These are phyloP conservation scores for Globisporangium solare DNA, from an alignment of 352 stramenopile species.

Conservation along the genomic window DNA sequence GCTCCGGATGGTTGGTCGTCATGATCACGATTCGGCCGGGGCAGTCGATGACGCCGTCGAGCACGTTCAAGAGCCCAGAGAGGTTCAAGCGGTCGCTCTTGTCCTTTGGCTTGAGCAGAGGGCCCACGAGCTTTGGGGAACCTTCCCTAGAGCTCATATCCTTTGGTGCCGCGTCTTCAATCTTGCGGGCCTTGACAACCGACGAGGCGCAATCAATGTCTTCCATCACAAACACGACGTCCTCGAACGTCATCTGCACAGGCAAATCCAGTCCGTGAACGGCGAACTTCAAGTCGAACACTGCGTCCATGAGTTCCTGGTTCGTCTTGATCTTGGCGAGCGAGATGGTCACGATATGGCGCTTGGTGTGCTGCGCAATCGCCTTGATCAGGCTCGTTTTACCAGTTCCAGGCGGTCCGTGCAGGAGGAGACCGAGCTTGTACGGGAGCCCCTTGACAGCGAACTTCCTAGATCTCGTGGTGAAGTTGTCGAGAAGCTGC, in stretches of 20 bases:
- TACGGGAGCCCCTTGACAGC: conserved; percentile 79
- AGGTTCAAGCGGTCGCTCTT: conserved; percentile 32
- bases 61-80: conserved; percentile 71
- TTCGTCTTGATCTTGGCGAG: conserved; percentile 58
- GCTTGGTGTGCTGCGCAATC: conserved; percentile 58
- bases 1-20: conserved; percentile 86
- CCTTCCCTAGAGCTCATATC: too few species aligned
- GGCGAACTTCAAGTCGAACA: conserved; percentile 38
- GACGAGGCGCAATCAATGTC: conserved; percentile 54
- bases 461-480: conserved; percentile 63
- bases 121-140: neutral
- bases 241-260: conserved; percentile 39
- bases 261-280: conserved; percentile 37
- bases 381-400: conserved; percentile 87
- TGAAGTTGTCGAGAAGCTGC: conserved; percentile 59
- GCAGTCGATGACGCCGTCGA: conserved; percentile 83
- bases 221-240: conserved; percentile 13
- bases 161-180: neutral
- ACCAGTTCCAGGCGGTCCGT: conserved; percentile 78
- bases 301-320: conserved; percentile 47
- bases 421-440: conserved; percentile 75
- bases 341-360: conserved; percentile 61
- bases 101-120: conserved; percentile 16
- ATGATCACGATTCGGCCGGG: conserved; percentile 82
- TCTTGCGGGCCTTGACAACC: conserved; percentile 32